Evolutionary conservation across 1,284 basidiomycete genomes (phyloP).

Genomic region (Ganoderma sinense): DNA sequence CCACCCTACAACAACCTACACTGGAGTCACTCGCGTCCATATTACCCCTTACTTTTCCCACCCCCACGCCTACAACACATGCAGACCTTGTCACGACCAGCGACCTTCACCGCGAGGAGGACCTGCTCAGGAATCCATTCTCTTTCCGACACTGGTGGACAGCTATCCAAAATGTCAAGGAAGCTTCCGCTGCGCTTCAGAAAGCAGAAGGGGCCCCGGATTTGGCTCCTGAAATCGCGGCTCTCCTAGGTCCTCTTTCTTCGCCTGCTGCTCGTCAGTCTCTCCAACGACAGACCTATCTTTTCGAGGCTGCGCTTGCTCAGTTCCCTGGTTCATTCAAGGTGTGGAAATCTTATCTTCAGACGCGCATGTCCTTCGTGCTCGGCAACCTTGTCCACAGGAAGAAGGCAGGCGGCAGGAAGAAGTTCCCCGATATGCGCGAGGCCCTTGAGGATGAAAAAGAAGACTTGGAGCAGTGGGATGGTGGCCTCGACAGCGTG

Average conservation of each 20-base stretch:
- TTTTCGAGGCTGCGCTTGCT: conserved; percentile 91
- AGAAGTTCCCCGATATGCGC: conserved; percentile 89
- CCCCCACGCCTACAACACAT: conserved; percentile 84
- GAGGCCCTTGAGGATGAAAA: conserved; percentile 88
- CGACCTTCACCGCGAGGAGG: conserved; percentile 92
- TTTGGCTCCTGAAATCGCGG: conserved; percentile 54
- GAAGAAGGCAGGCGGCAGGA: conserved; percentile 84
- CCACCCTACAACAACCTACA: conserved; percentile 30
- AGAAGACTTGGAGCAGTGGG: conserved; percentile 83
- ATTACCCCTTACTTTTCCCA: conserved; percentile 87
- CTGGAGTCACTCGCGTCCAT: conserved; percentile 58
- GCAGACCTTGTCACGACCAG: conserved; percentile 77
- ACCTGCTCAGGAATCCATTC: conserved; percentile 91
- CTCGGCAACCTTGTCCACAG: conserved; percentile 77
- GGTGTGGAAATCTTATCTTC: conserved; percentile 94
- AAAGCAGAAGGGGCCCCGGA: conserved; percentile 61
- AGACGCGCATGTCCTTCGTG: conserved; percentile 86
- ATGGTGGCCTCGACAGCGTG: conserved; percentile 85
- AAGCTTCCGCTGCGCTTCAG: conserved; percentile 64
- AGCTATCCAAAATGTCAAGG: conserved; percentile 83
- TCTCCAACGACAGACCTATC: conserved; percentile 85
- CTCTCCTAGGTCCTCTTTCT: conserved; percentile 77
- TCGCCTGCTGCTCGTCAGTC: conserved; percentile 76
- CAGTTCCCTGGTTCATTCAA: conserved; percentile 94
- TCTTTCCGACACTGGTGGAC: conserved; percentile 94